Evolutionary conservation across 148 eudicot genomes (phyloP).

Genomic region (Silene latifolia): DNA sequence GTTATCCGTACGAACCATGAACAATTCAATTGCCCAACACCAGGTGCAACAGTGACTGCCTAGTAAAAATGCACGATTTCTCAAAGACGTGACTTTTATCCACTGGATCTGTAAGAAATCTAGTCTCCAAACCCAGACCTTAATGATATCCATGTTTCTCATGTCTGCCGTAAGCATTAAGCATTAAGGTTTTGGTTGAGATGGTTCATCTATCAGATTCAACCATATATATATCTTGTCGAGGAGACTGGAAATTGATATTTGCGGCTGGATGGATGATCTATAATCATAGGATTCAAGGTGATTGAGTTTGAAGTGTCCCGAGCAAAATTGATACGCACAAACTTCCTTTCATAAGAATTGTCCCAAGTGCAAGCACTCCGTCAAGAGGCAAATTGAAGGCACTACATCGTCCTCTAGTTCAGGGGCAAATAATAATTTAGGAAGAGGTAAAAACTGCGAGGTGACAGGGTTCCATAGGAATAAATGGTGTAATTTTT

Average conservation of each 20-base stretch:
- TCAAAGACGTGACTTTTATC: neutral
- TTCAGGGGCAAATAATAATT: neutral
- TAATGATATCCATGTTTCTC: neutral
- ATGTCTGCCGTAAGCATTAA: neutral
- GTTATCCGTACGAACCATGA: neutral
- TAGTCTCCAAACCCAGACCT: neutral
- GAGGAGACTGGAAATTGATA: too few relatives aligned
- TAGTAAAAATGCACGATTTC: constrained; percentile 1
- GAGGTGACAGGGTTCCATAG: constrained; percentile 8
- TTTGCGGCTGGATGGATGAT: too few relatives aligned
- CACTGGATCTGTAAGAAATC: neutral
- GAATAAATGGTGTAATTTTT: neutral
- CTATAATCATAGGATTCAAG: neutral
- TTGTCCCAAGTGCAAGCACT: neutral
- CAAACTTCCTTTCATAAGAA: neutral
- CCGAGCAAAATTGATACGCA: too few relatives aligned
- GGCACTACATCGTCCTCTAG: too few relatives aligned
- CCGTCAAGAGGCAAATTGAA: too few relatives aligned
- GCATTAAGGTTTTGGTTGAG: too few relatives aligned
- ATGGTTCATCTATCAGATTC: too few relatives aligned
- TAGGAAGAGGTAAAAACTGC: neutral
- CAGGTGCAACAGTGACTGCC: neutral
- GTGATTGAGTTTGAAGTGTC: neutral
- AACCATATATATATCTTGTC: neutral
- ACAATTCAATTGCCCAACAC: neutral